Conservation (phyloP, 2,329 filamentous ascomycete genomes). For the Fusarium sp. region DNA sequence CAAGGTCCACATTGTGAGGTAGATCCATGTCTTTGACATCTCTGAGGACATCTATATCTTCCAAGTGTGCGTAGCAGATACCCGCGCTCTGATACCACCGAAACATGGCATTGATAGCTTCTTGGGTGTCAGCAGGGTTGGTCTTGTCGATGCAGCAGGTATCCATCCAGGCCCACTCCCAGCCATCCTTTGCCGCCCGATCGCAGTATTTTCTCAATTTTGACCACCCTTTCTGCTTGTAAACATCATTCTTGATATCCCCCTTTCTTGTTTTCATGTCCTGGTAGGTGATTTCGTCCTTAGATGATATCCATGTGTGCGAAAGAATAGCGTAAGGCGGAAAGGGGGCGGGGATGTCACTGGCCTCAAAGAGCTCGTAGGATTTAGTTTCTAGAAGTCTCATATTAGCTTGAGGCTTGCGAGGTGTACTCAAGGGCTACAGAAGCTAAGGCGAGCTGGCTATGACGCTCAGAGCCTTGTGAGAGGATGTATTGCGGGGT, state of each 20-base stretch:
- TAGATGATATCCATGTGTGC: not conserved
- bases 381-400: not conserved
- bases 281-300: not conserved
- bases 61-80: not conserved
- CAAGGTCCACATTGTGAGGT: fast-evolving
- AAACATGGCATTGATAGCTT: not conserved
- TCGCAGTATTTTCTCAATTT: not conserved
- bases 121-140: not conserved
- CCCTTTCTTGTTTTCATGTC: not conserved
- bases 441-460: too few species aligned
- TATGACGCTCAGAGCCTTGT: too few species aligned
- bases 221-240: not conserved
- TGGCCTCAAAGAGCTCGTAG: not conserved
- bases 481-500: too few species aligned
- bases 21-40: not conserved
- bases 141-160: not conserved
- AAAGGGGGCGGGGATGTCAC: fast-evolving
- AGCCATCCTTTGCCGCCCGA: fast-evolving
- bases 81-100: not conserved
- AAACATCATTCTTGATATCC: not conserved
- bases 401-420: not conserved
- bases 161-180: not conserved
- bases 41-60: not conserved
- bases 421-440: too few species aligned
- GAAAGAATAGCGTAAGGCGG: not conserved